Base-by-base conservation (phyloP, 345 rosid species). In the Populus simonii region DNA sequence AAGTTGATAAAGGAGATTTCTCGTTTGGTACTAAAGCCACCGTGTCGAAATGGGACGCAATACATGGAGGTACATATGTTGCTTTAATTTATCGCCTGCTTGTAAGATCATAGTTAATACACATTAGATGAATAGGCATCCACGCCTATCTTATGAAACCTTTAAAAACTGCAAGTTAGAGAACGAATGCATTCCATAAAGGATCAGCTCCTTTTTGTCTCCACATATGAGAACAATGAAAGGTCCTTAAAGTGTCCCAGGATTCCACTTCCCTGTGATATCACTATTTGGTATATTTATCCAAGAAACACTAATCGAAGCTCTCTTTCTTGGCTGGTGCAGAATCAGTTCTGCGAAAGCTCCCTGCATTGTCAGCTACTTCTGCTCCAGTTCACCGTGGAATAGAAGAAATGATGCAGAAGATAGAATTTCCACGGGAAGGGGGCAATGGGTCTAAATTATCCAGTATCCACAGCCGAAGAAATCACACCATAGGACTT, bases 401-500 rank as follows among this genome's bases (percentile, higher is more conserved):
- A 79, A 68, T 59, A 43, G 82, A 84, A 69, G 85, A 89, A 72
- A 69, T 73, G 70, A 85, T 80, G 78, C 83, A 57, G 45, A 86
- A 81, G 73, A 22, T 79, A 3, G 89, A 88, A 80, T 47, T 81
- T 38, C 76, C 80, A 63, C 87, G 82, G 27, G 89, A 81, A 69
- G 84, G 87, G 57, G 70, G 68, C 8, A 78, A 68, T 43, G 85
- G 86, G 70, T 75, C 87, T n/a, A 84, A 87, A 76, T 71, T 79
- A 39, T 80, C 88, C 29, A 85, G 90, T 71, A 81, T 89, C 62
- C 93, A 88, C 79, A 88, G 85, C 78, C 89, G 88, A 72, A 83
- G 93, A 82, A 92, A 92, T 79, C 84, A 85, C 76, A 90, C 95
- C 20, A 93, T 90, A 27, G 89, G 95, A 57, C 73, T 88, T 3